Percentiles rank a stretch among this genome's conserved stretches.
phyloP scores from a whole-genome alignment of 2,329 filamentous ascomycete species.

The Samsoniella hepiali region DNA sequence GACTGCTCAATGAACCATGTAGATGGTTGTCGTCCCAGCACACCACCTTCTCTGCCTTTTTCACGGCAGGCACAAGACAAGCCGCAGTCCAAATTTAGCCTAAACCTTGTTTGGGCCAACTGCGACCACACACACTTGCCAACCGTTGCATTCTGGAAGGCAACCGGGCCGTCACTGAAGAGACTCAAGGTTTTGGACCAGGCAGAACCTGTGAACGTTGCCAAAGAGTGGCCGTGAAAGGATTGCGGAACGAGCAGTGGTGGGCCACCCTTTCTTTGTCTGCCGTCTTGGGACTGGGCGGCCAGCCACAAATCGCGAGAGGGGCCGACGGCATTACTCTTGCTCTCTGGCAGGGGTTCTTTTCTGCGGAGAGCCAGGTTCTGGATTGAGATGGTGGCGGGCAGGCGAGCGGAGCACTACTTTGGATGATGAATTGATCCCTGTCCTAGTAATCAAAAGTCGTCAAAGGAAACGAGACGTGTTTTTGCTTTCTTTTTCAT shows the following conservation, averaged over 20 bases:
- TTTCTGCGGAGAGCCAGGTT: neutral
- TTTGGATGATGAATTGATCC: no score
- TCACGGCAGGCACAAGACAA: neutral
- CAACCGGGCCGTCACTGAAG: neutral
- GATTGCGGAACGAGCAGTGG: neutral
- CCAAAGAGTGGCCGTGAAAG: neutral
- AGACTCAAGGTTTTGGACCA: neutral
- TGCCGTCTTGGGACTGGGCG: neutral
- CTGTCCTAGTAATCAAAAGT: neutral
- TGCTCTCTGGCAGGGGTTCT: neutral
- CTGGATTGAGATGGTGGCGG: slow-evolving; percentile 1
- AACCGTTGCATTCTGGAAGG: neutral
- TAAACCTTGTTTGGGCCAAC: neutral
- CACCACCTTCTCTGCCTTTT: neutral
- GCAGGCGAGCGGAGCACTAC: slow-evolving; percentile 24
- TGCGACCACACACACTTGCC: neutral
- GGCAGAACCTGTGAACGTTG: neutral
- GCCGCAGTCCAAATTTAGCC: neutral
- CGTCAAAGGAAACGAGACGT: neutral
- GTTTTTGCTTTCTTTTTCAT: neutral
- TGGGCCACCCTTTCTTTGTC: neutral
- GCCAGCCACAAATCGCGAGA: neutral
- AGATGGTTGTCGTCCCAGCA: neutral
- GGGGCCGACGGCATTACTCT: neutral
- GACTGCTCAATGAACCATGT: neutral